These are phyloP conservation scores for Rhynchosporium secalis DNA, from an alignment of 2,329 filamentous ascomycete species.

Conservation along the genomic window DNA sequence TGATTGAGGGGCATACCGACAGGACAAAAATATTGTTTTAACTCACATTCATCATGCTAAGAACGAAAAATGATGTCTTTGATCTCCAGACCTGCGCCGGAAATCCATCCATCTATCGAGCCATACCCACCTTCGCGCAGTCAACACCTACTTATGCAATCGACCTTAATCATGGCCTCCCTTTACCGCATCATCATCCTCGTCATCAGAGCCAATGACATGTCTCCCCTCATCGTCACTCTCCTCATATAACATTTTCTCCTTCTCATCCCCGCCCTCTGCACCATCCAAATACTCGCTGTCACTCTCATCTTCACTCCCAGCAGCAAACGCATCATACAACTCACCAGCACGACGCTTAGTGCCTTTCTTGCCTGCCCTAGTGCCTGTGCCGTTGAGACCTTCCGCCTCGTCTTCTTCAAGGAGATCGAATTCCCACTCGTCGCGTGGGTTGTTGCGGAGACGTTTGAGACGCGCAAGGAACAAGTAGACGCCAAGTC, in stretches of 20 bases:
- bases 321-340: constrained; percentile 96
- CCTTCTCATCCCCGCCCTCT: constrained; percentile 44
- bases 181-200: constrained; percentile 34
- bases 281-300: constrained; percentile 46
- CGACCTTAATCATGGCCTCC: constrained; percentile 25
- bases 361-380: constrained; percentile 49
- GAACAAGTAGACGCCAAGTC: constrained; percentile 79
- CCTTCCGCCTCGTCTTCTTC: constrained; percentile 74
- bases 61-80: background rate
- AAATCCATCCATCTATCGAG: constrained; percentile 6
- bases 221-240: constrained; percentile 48
- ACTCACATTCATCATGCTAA: background rate
- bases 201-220: constrained; percentile 52
- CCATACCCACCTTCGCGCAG: background rate
- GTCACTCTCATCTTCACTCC: constrained; percentile 69
- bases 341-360: constrained; percentile 77
- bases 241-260: constrained; percentile 39
- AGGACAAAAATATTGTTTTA: too few species aligned
- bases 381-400: constrained; percentile 46
- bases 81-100: background rate
- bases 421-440: constrained; percentile 93
- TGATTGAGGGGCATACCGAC: too few species aligned
- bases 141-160: constrained; percentile 26
- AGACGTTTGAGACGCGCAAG: constrained; percentile 75
- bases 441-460: constrained; percentile 72